Evolutionary conservation across 2,329 filamentous ascomycete genomes (phyloP), one percentile per base, ranked within the genome.

Genomic region (Cercospora sojina): DNA sequence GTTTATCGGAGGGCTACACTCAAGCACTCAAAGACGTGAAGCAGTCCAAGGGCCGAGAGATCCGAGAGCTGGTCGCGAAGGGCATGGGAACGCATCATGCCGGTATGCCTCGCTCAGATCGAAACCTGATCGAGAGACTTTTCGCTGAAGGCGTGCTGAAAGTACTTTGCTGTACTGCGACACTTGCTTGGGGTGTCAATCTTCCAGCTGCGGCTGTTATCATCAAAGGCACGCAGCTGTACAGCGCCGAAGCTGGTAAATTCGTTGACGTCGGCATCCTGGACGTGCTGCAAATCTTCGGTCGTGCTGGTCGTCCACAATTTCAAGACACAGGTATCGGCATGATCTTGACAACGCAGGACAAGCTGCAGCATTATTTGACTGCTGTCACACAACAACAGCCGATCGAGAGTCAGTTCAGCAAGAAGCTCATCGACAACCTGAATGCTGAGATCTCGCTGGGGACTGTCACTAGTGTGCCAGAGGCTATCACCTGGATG

Each of bases 261-360:
- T 98, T 97, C 73, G 90, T 97, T 20, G 95, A 99, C 75, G 85
- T 99, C 5, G 94, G 95, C 3, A 99, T 99, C 71, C 85, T 99
- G 2, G 95, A 99, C 77, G 95, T 99, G 16, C 83, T 99, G 64
- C 95, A 99, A 77, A 99, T 99, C 67, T 99, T 99, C 76, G 95
- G 95, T 83, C 93, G 95, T 85, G 96, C 95, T 67, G 95, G 95
- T 83, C 91, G 95, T 78, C 95, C 96, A 47, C 95, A 99, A 76
- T 99, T 97, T 73, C 93, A 98, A 76, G 95, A 98, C 75, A 95
- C 91, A 38, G 95, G 95, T 83, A 97, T 98, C 72, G 96, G 96
- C 70, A 97, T 97, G 84, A 99, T 99, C 71, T 96, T 93, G 74
- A 99, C 96, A 0, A 96, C 92, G 0, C 90, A 93, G n/a, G 93